These are phyloP conservation scores for Populus alba DNA, from an alignment of 345 rosid genomes.

Conservation along the genomic window DNA sequence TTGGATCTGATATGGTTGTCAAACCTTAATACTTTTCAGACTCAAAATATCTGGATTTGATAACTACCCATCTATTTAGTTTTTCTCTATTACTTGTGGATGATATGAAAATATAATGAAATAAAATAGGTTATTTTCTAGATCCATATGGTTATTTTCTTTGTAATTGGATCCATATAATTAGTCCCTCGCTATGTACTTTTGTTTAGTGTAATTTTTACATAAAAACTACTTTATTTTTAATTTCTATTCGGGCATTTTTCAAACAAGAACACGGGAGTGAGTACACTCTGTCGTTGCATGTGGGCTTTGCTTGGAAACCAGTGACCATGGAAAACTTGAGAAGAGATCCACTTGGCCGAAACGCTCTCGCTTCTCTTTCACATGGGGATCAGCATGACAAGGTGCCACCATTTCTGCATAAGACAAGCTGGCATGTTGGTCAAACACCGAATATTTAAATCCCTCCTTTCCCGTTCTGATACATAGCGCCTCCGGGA, in stretches of 20 bases:
- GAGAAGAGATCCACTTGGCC: background rate
- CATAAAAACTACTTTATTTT: too few species aligned
- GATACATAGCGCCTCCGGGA: background rate
- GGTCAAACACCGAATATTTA: background rate
- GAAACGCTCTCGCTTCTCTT: background rate
- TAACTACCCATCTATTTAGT: too few species aligned
- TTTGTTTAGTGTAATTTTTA: too few species aligned
- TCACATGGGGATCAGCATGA: background rate
- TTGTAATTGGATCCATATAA: too few species aligned
- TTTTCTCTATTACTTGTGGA: too few species aligned
- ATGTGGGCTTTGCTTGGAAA: background rate
- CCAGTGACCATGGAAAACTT: background rate
- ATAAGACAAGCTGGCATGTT: background rate
- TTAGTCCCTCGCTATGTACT: background rate
- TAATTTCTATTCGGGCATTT: too few species aligned
- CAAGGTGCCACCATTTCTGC: background rate
- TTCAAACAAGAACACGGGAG: too few species aligned
- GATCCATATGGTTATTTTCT: too few species aligned
- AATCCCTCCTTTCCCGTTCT: background rate
- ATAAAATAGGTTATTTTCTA: too few species aligned
- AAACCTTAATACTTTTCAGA: too few species aligned
- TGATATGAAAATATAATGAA: too few species aligned
- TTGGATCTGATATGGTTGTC: rapidly evolving
- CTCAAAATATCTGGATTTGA: too few species aligned
- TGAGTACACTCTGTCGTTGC: background rate